These are phyloP conservation scores for Verbena officinalis DNA, from an alignment of 257 asterid species.

Conservation along the genomic window DNA sequence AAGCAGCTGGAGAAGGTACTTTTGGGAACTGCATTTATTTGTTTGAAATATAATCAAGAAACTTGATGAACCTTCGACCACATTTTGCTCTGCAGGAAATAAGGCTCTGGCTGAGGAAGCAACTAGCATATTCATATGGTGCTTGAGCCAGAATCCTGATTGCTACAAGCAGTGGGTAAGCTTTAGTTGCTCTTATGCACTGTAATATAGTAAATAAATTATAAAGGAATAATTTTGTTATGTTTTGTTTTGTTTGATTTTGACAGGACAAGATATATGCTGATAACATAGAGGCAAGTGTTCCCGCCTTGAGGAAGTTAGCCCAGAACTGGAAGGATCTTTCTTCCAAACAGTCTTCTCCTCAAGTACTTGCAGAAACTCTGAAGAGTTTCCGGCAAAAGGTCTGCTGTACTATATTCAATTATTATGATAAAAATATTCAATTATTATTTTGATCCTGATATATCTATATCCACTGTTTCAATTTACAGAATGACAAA, in stretches of 20 bases:
- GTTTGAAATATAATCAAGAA: no score
- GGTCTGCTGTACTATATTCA: constrained; percentile 37
- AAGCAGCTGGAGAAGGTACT: constrained; percentile 74
- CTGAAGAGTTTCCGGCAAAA: constrained; percentile 67
- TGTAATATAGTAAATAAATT: neutral
- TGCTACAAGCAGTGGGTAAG: constrained; percentile 90
- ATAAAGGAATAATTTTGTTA: neutral
- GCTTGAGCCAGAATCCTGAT: constrained; percentile 75
- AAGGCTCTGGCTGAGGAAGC: constrained; percentile 75
- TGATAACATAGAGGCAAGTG: constrained; percentile 72
- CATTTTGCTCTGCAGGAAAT: constrained; percentile 47
- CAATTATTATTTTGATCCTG: no score
- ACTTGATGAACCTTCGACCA: no score
- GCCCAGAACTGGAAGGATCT: constrained; percentile 54
- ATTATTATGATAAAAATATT: neutral
- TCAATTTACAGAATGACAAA: constrained; percentile 62
- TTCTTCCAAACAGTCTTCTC: constrained; percentile 60
- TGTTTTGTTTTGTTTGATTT: no score
- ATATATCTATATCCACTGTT: neutral
- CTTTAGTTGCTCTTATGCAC: neutral
- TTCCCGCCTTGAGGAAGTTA: constrained; percentile 60
- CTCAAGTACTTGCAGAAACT: constrained; percentile 52
- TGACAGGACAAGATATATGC: constrained; percentile 62
- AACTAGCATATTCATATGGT: constrained; percentile 69
- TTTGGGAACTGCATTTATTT: neutral